Base-by-base conservation (phyloP, 1,284 basidiomycete species). In the Rhodotorula sp. region DNA sequence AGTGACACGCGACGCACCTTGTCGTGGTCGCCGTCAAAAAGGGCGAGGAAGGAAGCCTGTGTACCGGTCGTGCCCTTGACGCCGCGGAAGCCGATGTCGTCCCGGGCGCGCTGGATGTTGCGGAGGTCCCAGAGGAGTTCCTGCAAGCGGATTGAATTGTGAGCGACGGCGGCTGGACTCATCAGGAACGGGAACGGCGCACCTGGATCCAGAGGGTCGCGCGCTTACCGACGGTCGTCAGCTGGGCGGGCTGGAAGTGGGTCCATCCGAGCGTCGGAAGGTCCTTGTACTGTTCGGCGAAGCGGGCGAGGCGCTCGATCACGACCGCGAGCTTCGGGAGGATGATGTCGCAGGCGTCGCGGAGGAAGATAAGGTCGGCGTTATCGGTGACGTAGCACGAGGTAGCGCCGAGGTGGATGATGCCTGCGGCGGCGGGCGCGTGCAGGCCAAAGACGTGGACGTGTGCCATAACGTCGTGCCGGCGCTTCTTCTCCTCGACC, bases 401-500 rank as follows among this genome's bases (percentile, higher is more conserved):
- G 11, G 95, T 99, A 52, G 95, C 95, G 59, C 96, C 95, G 50
- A 98, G 83, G 80, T 99, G 96, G 77, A 99, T 98, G 80, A 98
- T 97, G 22, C 93, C 92, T 16, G 95, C 95, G 22, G 95, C 95
- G 56, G 92, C 90, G 22, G 96, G 96, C 1, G 93, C 94, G 55
- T 73, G 69, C 68, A 96, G 90, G 18, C 95, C 95, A 80, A 97
- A 99, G 15, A 93, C 95, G 82, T 99, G 93, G 52, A 99, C 95
- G 80, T 99, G 95, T 0, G 95, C 95, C 95, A 99, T 99, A 62
- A 98, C 94, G 82, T 98, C 95, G 82, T 99, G 95, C n/a, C 95
- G 86, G 37, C 96, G 84, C 81, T 92, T 94, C 85, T 96, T 98
- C 83, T 99, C 95, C 81, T 99, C 96, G 72, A 87, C 84, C 0